Conservation (phyloP, 2,329 filamentous ascomycete genomes). For the Paecilomyces sp. region DNA sequence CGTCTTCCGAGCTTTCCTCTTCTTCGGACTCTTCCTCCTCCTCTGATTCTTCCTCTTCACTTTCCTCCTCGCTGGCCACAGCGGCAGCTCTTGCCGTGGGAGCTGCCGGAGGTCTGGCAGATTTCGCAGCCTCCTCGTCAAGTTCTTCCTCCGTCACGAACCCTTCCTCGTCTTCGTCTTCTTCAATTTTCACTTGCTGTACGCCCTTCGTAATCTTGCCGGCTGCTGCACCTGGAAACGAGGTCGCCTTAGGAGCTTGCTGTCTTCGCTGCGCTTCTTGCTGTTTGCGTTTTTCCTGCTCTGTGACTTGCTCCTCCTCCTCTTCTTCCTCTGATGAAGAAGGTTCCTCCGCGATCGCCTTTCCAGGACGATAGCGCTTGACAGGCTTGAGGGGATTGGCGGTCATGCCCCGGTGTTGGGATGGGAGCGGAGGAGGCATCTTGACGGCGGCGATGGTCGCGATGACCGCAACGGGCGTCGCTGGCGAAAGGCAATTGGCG, state of each 20-base stretch:
- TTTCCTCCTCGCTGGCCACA: conserved; percentile 30
- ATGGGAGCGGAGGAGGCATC: conserved; percentile 40
- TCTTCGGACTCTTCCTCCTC: conserved; percentile 47
- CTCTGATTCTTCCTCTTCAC: conserved; percentile 50
- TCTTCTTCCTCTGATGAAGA: conserved; percentile 46
- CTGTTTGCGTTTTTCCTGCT: conserved; percentile 42
- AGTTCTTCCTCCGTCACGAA: conserved; percentile 54
- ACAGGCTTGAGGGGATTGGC: conserved; percentile 74
- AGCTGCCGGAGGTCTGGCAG: conserved; percentile 11
- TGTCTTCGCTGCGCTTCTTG: conserved; percentile 30
- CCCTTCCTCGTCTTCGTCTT: conserved; percentile 47
- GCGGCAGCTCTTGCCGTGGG: conserved; percentile 11
- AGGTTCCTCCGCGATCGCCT: conserved; percentile 49
- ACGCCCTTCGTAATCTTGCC: conserved; percentile 25
- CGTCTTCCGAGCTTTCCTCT: conserved; percentile 51
- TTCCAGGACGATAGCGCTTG: conserved; percentile 76
- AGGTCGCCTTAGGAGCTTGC: conserved; percentile 35
- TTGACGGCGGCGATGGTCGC: conserved; percentile 1
- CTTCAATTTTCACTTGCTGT: conserved; percentile 29
- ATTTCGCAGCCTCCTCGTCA: conserved; percentile 19
- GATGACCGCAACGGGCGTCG: too few species aligned
- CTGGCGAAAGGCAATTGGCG: background rate
- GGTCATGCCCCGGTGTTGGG: conserved; percentile 64
- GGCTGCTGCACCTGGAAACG: conserved; percentile 25
- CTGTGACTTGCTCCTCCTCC: conserved; percentile 47